These are phyloP conservation scores for Cocos nucifera DNA, from an alignment of 176 grass and related monocot species.

Conservation along the genomic window DNA sequence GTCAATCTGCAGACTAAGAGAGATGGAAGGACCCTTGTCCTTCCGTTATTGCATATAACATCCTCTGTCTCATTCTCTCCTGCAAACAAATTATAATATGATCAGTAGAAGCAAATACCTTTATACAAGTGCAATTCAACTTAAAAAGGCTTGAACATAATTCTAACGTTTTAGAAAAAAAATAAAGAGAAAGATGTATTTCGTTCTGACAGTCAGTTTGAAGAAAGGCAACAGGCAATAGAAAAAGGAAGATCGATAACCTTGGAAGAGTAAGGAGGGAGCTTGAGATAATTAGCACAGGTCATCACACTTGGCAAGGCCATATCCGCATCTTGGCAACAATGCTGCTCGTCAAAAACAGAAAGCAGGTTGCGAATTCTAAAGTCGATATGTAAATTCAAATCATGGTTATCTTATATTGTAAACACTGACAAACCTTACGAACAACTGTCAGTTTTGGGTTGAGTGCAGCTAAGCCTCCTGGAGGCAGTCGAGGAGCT, in stretches of 20 bases:
- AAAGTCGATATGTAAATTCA: not conserved
- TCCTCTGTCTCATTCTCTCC: constrained; percentile 59
- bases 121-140: too few relatives aligned
- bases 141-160: too few relatives aligned
- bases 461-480: constrained; percentile 77
- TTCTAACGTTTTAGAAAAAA: too few relatives aligned
- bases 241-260: constrained; percentile 18
- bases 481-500: constrained; percentile 79
- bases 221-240: too few relatives aligned
- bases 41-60: constrained; percentile 64
- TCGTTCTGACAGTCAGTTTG: too few relatives aligned
- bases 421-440: constrained; percentile 46
- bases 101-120: too few relatives aligned
- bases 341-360: constrained; percentile 48
- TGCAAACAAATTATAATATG: constrained; percentile 13
- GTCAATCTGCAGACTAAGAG: constrained; percentile 26
- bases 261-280: constrained; percentile 91
- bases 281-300: constrained; percentile 94
- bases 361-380: constrained; percentile 8
- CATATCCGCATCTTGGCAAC: constrained; percentile 45
- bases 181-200: too few relatives aligned
- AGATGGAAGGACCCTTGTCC: constrained; percentile 75
- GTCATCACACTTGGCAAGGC: constrained; percentile 98
- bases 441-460: constrained; percentile 92
- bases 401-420: too few relatives aligned